phyloP scores from a whole-genome alignment of 2,329 filamentous ascomycete genomes.

The Fusarium anguioides region DNA sequence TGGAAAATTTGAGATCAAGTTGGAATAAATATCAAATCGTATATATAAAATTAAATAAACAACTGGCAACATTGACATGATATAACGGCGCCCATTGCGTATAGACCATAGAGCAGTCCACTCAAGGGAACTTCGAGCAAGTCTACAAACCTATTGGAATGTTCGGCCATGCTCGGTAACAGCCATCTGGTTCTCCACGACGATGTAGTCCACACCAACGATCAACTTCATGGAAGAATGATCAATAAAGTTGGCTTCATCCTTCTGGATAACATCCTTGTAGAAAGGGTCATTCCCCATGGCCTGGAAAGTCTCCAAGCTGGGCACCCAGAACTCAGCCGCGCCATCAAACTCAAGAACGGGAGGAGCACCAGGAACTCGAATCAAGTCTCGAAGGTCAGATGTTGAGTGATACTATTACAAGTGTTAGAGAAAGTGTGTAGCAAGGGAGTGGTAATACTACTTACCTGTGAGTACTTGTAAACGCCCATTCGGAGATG shows the following conservation, averaged over 20 bases:
- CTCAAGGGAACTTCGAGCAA: no score
- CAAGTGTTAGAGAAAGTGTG: accelerated
- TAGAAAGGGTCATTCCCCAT: conserved; percentile 7
- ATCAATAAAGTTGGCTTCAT: conserved; percentile 13
- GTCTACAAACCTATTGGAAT: not conserved
- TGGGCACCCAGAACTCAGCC: conserved; percentile 5
- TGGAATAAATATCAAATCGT: not conserved
- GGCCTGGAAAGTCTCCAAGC: not conserved
- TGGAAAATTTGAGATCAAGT: conserved; percentile 40
- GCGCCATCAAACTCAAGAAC: conserved; percentile 12
- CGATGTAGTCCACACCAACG: conserved; percentile 12
- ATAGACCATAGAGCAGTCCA: accelerated
- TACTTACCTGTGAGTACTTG: not conserved
- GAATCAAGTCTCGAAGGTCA: not conserved
- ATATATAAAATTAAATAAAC: no score
- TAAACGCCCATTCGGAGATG: not conserved
- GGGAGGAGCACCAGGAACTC: not conserved
- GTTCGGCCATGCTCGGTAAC: not conserved
- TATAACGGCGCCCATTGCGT: no score
- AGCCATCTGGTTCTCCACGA: conserved; percentile 17
- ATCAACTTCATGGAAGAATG: conserved; percentile 3
- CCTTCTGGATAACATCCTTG: not conserved
- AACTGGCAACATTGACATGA: no score
- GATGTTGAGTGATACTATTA: conserved; percentile 3
- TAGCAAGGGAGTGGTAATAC: accelerated